Base-by-base conservation (phyloP, 1,284 basidiomycete genomes). In the Ceratobasidium theobromae region DNA sequence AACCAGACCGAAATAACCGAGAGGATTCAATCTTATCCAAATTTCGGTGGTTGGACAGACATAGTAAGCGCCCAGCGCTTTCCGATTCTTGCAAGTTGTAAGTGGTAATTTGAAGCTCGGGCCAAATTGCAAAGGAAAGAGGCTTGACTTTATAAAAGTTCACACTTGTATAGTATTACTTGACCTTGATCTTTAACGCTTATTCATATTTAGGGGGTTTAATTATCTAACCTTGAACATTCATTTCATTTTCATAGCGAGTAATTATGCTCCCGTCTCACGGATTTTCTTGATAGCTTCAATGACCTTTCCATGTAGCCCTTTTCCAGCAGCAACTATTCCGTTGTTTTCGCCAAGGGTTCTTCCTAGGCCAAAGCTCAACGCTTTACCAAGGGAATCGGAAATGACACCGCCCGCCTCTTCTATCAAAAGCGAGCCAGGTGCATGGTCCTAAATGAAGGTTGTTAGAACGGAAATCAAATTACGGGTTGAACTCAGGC, bases 351-450 rank as follows among this genome's bases (percentile, higher is more conserved):
- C 85, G 6, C 87, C 88, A 25, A 99, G 78, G 0, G 92, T 95
- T 67, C 94, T 79, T 12, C 96, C 96, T 1, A 89, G 79, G 0
- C 91, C 89, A 76, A 99, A 98, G 75, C 97, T 83, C 33, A 99
- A 84, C 0, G 83, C 80, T 67, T 85, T 73, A 2, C 95, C 95
- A 52, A 87, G 80, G 65, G 91, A 90, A 76, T 98, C 92, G 0
- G 87, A 88, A 32, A 98, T 86, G 14, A 88, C 72, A 0, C 95
- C 95, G 1, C 95, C 95, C 0, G 94, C 90, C 77, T 98, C 96
- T 68, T 87, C 84, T 4, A 98, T 86, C 8, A 99, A 82, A 6
- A 99, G 75, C 0, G 84, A 81, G 0, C 96, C 97, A 0, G 93
- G 83, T 0, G 96, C 95, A 74, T 98, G 97, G 75, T 99, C 97